These are phyloP conservation scores for Cadophora sp. DNA, from an alignment of 2,329 filamentous ascomycete species.

Conservation along the genomic window DNA sequence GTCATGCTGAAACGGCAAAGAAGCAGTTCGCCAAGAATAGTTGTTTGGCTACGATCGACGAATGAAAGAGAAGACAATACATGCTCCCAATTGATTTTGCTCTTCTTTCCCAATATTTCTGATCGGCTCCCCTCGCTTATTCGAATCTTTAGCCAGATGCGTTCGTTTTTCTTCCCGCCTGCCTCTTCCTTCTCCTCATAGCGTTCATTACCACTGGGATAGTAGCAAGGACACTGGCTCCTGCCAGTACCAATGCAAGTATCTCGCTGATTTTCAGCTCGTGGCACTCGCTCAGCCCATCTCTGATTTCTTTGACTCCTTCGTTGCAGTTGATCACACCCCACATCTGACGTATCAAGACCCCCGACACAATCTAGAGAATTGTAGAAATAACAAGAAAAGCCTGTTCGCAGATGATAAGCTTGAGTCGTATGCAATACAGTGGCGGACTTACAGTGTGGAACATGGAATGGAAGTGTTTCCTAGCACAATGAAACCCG, in stretches of 20 bases:
- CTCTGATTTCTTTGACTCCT: slow-evolving; percentile 27
- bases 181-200: slow-evolving; percentile 28
- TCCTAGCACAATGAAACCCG: slow-evolving; percentile 29
- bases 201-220: slow-evolving; percentile 30
- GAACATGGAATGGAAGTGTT: slow-evolving; percentile 32
- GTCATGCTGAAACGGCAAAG: neutral
- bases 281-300: slow-evolving; percentile 33
- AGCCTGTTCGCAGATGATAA: slow-evolving; percentile 8
- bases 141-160: slow-evolving; percentile 17
- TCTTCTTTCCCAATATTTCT: neutral
- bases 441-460: slow-evolving; percentile 23
- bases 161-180: slow-evolving; percentile 25
- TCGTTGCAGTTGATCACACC: slow-evolving; percentile 30
- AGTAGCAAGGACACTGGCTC: slow-evolving; percentile 25
- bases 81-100: neutral
- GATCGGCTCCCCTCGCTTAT: neutral
- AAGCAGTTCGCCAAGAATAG: neutral
- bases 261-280: slow-evolving; percentile 35
- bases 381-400: slow-evolving; percentile 32
- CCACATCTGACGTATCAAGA: slow-evolving; percentile 33
- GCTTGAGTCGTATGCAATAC: neutral
- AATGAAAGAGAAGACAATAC: neutral
- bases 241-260: slow-evolving; percentile 29
- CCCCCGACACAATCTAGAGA: slow-evolving; percentile 31
- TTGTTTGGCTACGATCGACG: neutral